Percentiles rank a stretch among this genome's conserved stretches.
These are phyloP conservation scores for Aspergillus indologenus DNA, from an alignment of 495 filamentous ascomycete genomes.

Conservation along the genomic window DNA sequence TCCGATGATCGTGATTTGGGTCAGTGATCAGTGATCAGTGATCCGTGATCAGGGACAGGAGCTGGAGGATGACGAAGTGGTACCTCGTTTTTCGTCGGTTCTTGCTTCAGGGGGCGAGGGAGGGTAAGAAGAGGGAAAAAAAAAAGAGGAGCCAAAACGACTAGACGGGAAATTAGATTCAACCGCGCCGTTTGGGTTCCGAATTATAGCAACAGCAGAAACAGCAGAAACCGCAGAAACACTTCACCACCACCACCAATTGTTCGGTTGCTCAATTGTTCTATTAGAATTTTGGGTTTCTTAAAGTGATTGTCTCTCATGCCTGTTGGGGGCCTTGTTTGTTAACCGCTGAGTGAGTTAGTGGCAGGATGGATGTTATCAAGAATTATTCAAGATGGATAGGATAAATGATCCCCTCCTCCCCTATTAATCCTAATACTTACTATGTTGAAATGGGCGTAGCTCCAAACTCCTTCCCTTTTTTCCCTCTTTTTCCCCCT, in stretches of 20 bases:
- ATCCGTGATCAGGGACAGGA: not conserved
- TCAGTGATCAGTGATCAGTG: too few relatives aligned
- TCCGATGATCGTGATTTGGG: not conserved
- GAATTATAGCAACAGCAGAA: not conserved
- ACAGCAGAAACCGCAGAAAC: not conserved
- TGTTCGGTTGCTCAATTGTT: not conserved
- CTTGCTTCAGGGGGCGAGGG: not conserved
- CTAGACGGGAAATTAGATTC: not conserved
- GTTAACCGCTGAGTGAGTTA: too few relatives aligned
- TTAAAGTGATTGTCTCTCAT: too few relatives aligned
- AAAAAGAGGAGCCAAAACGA: not conserved
- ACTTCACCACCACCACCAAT: not conserved
- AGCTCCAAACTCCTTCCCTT: constrained; percentile 7
- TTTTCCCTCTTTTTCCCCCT: constrained; percentile 13
- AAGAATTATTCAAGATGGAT: too few relatives aligned
- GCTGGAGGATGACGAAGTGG: not conserved
- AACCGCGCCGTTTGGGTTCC: not conserved
- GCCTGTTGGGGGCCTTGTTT: too few relatives aligned
- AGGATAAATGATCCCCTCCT: not conserved
- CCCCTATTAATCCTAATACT: not conserved
- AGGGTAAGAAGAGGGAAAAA: not conserved
- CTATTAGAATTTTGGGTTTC: not conserved
- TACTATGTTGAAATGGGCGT: not conserved
- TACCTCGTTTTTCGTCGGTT: not conserved
- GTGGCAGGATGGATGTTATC: too few relatives aligned